Percentiles rank a stretch among this genome's conserved stretches.
These are phyloP conservation scores for Stenogyne calaminthoides DNA, from an alignment of 305 asterid genomes.

Conservation along the genomic window DNA sequence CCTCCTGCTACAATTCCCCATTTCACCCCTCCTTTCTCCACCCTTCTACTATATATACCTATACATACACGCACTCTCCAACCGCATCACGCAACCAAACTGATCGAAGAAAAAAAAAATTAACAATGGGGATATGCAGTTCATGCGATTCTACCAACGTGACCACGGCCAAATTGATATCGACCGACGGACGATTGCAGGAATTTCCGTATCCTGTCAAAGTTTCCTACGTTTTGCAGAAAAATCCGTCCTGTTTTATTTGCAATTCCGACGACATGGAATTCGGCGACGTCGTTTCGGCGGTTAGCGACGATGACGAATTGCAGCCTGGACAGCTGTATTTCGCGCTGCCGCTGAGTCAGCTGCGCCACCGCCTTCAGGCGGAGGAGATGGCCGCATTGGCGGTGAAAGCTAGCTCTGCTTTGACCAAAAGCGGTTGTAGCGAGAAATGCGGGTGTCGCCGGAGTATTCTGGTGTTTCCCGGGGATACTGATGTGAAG, in stretches of 20 bases:
- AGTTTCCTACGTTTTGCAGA: slow-evolving; percentile 57
- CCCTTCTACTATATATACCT: background rate
- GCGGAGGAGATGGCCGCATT: slow-evolving; percentile 81
- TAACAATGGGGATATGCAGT: slow-evolving; percentile 68
- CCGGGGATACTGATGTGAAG: slow-evolving; percentile 25
- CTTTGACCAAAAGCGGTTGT: slow-evolving; percentile 43
- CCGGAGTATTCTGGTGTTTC: slow-evolving; percentile 34
- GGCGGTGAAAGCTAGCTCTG: slow-evolving; percentile 76
- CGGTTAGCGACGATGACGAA: slow-evolving; percentile 58
- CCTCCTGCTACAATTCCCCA: slow-evolving; percentile 47
- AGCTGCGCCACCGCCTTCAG: slow-evolving; percentile 47
- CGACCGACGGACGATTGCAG: slow-evolving; percentile 59
- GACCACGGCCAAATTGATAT: slow-evolving; percentile 59
- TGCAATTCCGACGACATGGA: slow-evolving; percentile 81
- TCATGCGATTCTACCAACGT: slow-evolving; percentile 57
- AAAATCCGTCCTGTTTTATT: slow-evolving; percentile 52
- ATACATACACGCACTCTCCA: background rate
- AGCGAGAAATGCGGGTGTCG: slow-evolving; percentile 49
- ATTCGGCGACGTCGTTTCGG: slow-evolving; percentile 57
- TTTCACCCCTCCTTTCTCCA: slow-evolving; percentile 27
- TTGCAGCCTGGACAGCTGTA: slow-evolving; percentile 67
- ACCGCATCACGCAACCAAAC: background rate
- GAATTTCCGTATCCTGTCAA: slow-evolving; percentile 63
- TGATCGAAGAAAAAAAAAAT: background rate
- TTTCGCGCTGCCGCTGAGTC: slow-evolving; percentile 62